Conservation (phyloP, 2,329 filamentous ascomycete genomes). For the Talaromyces rugulosus region DNA sequence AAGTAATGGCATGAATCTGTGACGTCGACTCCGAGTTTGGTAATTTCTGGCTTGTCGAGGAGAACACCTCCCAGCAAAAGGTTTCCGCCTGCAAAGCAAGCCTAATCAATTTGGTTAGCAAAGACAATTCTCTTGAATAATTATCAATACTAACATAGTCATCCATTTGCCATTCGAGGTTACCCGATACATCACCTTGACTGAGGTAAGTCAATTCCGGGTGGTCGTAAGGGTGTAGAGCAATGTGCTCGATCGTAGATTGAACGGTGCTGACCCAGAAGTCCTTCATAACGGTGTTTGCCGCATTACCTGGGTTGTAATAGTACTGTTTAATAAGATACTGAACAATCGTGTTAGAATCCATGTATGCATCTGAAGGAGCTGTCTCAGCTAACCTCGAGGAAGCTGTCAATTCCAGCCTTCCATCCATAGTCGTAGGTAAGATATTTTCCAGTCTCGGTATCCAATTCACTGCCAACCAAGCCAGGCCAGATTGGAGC, state of each 20-base stretch:
- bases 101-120: constrained; percentile 8
- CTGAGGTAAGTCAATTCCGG: constrained; percentile 20
- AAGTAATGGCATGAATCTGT: constrained; percentile 26
- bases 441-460: constrained; percentile 19
- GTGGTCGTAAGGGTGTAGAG: constrained; percentile 16
- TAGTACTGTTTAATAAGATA: constrained; percentile 21
- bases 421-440: constrained; percentile 21
- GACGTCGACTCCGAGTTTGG: constrained; percentile 21
- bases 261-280: constrained; percentile 19
- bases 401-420: constrained; percentile 20
- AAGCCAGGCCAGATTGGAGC: constrained; percentile 18
- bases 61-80: constrained; percentile 18
- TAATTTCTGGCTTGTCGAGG: constrained; percentile 22
- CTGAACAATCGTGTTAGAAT: constrained; percentile 9
- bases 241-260: constrained; percentile 18
- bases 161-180: constrained; percentile 20
- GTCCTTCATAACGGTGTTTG: constrained; percentile 14
- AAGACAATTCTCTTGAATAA: background rate
- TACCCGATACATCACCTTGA: constrained; percentile 17
- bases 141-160: constrained; percentile 15
- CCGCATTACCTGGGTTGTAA: constrained; percentile 16
- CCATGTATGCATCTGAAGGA: background rate
- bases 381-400: constrained; percentile 15
- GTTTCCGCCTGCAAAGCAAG: constrained; percentile 22
- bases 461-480: constrained; percentile 19